These are phyloP conservation scores for Starmera stellimalicola DNA, from an alignment of 1,139 yeast species.

Conservation along the genomic window DNA sequence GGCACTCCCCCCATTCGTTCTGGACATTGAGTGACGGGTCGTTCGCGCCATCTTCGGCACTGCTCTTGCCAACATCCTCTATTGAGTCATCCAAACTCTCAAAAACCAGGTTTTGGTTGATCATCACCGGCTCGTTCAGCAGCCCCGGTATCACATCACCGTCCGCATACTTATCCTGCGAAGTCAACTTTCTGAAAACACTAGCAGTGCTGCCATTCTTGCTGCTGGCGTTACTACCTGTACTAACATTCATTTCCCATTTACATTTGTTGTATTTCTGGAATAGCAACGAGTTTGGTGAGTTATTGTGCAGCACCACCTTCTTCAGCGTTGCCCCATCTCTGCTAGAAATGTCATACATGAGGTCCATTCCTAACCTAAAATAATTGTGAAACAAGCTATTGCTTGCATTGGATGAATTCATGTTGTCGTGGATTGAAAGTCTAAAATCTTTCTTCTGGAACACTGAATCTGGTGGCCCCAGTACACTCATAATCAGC, in stretches of 20 bases:
- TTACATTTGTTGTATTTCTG: slow-evolving; percentile 34
- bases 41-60: slow-evolving; percentile 1
- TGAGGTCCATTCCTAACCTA: slow-evolving; percentile 41
- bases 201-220: too few species aligned
- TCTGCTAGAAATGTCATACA: slow-evolving; percentile 30
- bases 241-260: neutral
- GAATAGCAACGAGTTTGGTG: slow-evolving; percentile 38
- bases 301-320: slow-evolving; percentile 41
- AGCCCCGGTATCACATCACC: too few species aligned
- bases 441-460: slow-evolving; percentile 38
- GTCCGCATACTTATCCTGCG: neutral
- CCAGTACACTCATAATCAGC: slow-evolving; percentile 35
- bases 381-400: slow-evolving; percentile 43
- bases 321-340: slow-evolving; percentile 30
- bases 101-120: slow-evolving; percentile 35
- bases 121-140: slow-evolving; percentile 10
- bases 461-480: slow-evolving; percentile 49
- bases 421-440: slow-evolving; percentile 27
- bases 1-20: slow-evolving; percentile 41
- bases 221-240: neutral
- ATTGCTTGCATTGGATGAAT: neutral
- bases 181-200: too few species aligned
- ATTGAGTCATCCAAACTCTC: slow-evolving; percentile 6
- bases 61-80: slow-evolving; percentile 5
- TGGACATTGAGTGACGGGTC: slow-evolving; percentile 2